Evolutionary conservation across 2,329 filamentous ascomycete genomes (phyloP).

Genomic region (Penicillium verrucosum): DNA sequence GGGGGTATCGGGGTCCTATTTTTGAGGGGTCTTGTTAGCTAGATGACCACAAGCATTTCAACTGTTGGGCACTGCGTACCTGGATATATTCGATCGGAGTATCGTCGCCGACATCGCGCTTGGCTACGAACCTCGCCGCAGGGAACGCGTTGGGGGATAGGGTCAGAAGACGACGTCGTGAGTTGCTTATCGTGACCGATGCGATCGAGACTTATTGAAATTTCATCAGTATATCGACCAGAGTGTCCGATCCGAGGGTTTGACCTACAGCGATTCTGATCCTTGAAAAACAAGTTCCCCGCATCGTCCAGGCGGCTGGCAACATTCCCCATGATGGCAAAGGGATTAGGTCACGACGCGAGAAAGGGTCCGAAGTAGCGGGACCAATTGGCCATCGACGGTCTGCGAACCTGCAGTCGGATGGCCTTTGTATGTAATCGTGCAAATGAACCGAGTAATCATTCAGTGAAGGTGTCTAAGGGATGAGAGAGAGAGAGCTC

Average conservation of each 20-base stretch:
- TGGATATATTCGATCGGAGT: conserved; percentile 85
- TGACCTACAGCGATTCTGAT: conserved; percentile 79
- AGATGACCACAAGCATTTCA: conserved; percentile 3
- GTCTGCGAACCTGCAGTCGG: conserved; percentile 26
- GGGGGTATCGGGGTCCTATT: conserved; percentile 71
- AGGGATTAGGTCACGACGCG: conserved; percentile 28
- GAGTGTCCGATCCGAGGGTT: conserved; percentile 2
- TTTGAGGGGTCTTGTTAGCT: conserved; percentile 5
- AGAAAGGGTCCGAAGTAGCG: conserved; percentile 28
- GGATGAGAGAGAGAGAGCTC: conserved; percentile 5
- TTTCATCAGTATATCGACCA: conserved; percentile 12
- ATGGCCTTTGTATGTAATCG: conserved; percentile 16
- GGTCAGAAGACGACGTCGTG: conserved; percentile 71
- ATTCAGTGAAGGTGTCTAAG: conserved; percentile 19
- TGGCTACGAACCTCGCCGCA: conserved; percentile 70
- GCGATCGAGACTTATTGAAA: conserved; percentile 77
- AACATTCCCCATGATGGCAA: conserved; percentile 78
- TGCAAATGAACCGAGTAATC: conserved; percentile 15
- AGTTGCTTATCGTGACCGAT: conserved; percentile 75
- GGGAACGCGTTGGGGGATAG: conserved; percentile 85
- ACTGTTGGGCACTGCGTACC: conserved; percentile 50
- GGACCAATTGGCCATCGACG: conserved; percentile 34
- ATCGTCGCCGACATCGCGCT: conserved; percentile 69
- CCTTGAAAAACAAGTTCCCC: conserved; percentile 77
- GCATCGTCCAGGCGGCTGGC: conserved; percentile 80